Evolutionary conservation across 176 grass and related monocot species (phyloP), one percentile per base, ranked within the genome.

Genomic region (Hyparrhenia diplandra): DNA sequence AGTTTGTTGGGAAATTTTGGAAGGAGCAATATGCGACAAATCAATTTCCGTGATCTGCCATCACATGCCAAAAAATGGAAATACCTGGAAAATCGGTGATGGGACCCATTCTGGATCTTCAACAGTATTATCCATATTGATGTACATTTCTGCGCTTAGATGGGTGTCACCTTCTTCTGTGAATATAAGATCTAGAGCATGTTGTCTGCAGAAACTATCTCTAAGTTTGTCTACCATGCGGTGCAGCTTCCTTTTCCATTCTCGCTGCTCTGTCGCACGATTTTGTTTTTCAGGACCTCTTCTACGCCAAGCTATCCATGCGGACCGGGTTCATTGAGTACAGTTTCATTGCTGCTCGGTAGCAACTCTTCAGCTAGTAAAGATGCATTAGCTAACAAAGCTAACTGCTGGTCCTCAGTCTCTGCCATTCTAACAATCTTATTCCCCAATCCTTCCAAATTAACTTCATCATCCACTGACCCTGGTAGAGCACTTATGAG

Each of bases 121-220:
- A 49, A 74, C 66, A 57, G 28, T 85, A 76, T 59, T 79, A 88
- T 98, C 92, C 88, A 93, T 90, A 77, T 64, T 84, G 45, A 95
- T 91, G 77, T 98, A 95, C 92, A 95, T 98, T 74, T 98, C 90
- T 83, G 92, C 80, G 36, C 86, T 86, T 68, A 98, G 82, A 87
- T 89, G 14, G 29, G 82, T 86, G 27, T 88, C 92, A 28, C 88
- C 90, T 70, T 98, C 96, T 80, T 98, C 92, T 2, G 92, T 93
- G 72, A 98, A 98, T 89, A 98, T 95, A 87, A 98, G 96, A 80
- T 93, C 92, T 79, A 95, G 92, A 74, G 96, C 90, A 77, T 98
- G 92, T 51, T 91, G 90, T 82, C 82, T 89, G 82, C 92, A 95
- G 76, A 98, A 98, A 83, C 88, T 94, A 73, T 95, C 90, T 78